Base-by-base conservation (phyloP, 441 rosid species). In the Pelargonium exstipulatum region DNA sequence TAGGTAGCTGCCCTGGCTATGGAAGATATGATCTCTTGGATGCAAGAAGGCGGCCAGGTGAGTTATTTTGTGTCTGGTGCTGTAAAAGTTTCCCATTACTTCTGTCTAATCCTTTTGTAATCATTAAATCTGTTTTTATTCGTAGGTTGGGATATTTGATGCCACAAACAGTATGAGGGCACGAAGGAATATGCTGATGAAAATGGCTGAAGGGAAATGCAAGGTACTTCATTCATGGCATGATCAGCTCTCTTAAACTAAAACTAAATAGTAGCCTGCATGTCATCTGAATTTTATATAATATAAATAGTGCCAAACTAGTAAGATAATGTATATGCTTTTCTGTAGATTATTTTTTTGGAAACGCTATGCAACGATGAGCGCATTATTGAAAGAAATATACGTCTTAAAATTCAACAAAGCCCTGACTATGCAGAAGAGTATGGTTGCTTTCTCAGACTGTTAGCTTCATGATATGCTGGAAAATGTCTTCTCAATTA, bases 11-110 rank as follows among this genome's bases (percentile, higher is more conserved):
- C 99, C 74, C 78, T 95, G 83, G 98, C 99, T 70, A 92, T 95
- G 99, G 98, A 95, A 76, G 99, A 95, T 83, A 90, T 95, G 99
- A 92, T 81, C 82, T 84, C 96, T 65, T 95, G 98, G 99, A 95
- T 95, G 99, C 96, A 88, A 78, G 99, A 92, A 80, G 99, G 98
- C 72, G 99, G 99, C 74, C 99, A 95, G 88, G 99, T 90, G 79
- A 75, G 89, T 82, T 80, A 51, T 66, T 71, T 62, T 46, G 43
- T 71, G 24, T 64, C 71, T 66, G 68, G 69, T 17, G 17, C 42
- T 68, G 43, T 49, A 32, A 49, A 20, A 57, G 60, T 4, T 16
- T 60, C 72, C 68, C 48, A 10, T 67, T 61, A 55, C 48, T 72
- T 79, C 66, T 77, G 51, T 73, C 64, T 69, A 48, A 73, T 61